Conservation (phyloP, 2,329 filamentous ascomycete species). For the Aureobasidium musti region DNA sequence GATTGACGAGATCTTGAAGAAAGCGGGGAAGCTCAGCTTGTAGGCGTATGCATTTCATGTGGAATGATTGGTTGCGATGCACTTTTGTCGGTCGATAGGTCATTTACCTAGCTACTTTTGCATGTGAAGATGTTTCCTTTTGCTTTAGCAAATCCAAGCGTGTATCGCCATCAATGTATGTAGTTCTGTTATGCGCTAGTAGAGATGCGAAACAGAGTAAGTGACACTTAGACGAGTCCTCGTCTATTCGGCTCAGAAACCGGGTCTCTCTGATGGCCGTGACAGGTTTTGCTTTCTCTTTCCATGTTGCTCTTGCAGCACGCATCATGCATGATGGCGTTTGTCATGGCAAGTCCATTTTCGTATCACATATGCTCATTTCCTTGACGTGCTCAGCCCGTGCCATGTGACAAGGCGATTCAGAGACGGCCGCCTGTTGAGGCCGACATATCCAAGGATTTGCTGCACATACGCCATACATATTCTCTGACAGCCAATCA, state of each 20-base stretch:
- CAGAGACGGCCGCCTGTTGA: neutral
- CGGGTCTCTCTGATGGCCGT: constrained; percentile 2
- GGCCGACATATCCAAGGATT: neutral
- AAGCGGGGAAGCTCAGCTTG: constrained; percentile 30
- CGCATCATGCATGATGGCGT: constrained; percentile 17
- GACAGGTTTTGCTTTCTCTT: constrained; percentile 10
- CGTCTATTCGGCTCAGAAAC: constrained; percentile 13
- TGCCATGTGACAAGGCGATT: constrained; percentile 20
- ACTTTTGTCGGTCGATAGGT: constrained; percentile 14
- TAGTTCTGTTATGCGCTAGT: constrained; percentile 6
- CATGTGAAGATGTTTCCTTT: constrained; percentile 26
- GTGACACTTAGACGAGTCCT: constrained; percentile 4
- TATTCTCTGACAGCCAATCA: constrained; percentile 23
- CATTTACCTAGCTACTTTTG: constrained; percentile 22
- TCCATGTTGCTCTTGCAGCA: neutral
- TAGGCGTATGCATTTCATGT: constrained; percentile 10
- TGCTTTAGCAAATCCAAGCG: neutral
- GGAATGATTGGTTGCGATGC: constrained; percentile 9
- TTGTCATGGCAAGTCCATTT: constrained; percentile 12
- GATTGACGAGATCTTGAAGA: constrained; percentile 36
- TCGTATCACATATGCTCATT: constrained; percentile 22
- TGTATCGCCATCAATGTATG: neutral
- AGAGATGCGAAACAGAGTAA: constrained; percentile 17
- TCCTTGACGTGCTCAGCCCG: neutral
- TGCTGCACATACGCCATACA: constrained; percentile 24